Conservation (phyloP, 371 early-diverging fungal species). For the Apophysomyces ossiformis region DNA sequence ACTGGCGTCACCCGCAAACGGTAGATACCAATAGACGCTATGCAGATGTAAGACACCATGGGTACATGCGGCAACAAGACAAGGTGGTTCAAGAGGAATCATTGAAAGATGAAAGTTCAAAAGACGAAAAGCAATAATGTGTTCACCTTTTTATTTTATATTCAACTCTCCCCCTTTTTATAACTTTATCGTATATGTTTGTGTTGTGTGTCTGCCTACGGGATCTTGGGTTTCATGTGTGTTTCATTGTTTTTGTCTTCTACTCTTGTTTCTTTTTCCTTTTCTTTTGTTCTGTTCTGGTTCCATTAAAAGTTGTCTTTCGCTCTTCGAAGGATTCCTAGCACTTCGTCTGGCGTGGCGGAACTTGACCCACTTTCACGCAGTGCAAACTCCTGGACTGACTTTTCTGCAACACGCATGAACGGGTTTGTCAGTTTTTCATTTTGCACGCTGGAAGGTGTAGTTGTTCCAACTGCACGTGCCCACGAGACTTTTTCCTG, state of each 20-base stretch:
- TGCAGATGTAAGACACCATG: slow-evolving; percentile 2
- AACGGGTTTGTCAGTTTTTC: slow-evolving; percentile 89
- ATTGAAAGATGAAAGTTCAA: not conserved
- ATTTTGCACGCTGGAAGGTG: slow-evolving; percentile 85
- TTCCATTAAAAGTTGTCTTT: slow-evolving; percentile 42
- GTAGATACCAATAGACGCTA: slow-evolving; percentile 1
- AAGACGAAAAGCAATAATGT: slow-evolving; percentile 2
- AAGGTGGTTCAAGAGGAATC: not conserved
- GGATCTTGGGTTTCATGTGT: not conserved
- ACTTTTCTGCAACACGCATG: slow-evolving; percentile 63
- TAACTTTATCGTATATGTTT: not conserved
- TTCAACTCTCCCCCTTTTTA: not conserved
- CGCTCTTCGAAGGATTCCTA: slow-evolving; percentile 45
- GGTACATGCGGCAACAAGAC: slow-evolving; percentile 4
- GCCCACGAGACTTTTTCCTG: slow-evolving; percentile 63
- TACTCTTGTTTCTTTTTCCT: slow-evolving; percentile 1
- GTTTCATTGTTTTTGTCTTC: not conserved
- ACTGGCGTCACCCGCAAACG: slow-evolving; percentile 6
- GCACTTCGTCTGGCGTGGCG: slow-evolving; percentile 29
- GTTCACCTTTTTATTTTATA: slow-evolving; percentile 1
- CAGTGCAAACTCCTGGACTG: slow-evolving; percentile 25
- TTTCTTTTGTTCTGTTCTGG: not conserved
- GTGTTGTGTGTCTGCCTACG: not conserved
- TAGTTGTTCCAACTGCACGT: slow-evolving; percentile 53
- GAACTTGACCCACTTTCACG: slow-evolving; percentile 6